Evolutionary conservation across 1,284 basidiomycete genomes (phyloP), one percentile per base, ranked within the genome.

Genomic region (Veloboletus limbatus): DNA sequence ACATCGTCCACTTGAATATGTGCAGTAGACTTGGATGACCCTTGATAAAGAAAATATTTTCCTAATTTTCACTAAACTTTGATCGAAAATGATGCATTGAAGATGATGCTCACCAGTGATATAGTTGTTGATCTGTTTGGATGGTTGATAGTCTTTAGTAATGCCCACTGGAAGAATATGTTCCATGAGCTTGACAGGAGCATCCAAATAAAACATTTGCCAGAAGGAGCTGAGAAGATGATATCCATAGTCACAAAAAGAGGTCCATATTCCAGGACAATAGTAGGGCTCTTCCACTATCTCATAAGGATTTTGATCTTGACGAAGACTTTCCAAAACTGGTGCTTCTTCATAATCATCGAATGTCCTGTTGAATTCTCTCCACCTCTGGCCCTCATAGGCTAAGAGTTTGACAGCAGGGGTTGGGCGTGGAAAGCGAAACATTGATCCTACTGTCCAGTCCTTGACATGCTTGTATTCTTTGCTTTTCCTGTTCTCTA

Each of bases 201-300:
- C 3, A n/a, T 18, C 28, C 10, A 44, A 8, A 44, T 30, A 37
- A 18, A 44, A 44, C 26, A 44, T 44, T n/a, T 44, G 42, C 5
- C 13, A 8, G 27, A 28, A 36, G 4, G 13, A 21, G 20, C 9
- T 21, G 6, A 22, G 34, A 2, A 44, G 14, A 16, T 20, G 20
- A 31, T 37, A 44, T 13, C 34, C 42, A 36, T 44, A 22, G 13
- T 44, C 42, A 20, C n/a, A 4, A 9, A 26, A 44, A 2, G n/a
- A n/a, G n/a, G n/a, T n/a, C n/a, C n/a, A n/a, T n/a, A n/a, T n/a
- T n/a, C n/a, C n/a, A n/a, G n/a, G n/a, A n/a, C n/a, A n/a, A n/a
- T n/a, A n/a, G n/a, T 22, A 22, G 14, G 27, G 28, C 10, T 40
- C 39, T 6, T 21, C 13, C 8, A 25, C 17, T 8, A 28, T 14